Percentiles rank a stretch among this genome's conserved stretches.
These are phyloP conservation scores for Penicillium parvum DNA, from an alignment of 495 filamentous ascomycete genomes.

Conservation along the genomic window DNA sequence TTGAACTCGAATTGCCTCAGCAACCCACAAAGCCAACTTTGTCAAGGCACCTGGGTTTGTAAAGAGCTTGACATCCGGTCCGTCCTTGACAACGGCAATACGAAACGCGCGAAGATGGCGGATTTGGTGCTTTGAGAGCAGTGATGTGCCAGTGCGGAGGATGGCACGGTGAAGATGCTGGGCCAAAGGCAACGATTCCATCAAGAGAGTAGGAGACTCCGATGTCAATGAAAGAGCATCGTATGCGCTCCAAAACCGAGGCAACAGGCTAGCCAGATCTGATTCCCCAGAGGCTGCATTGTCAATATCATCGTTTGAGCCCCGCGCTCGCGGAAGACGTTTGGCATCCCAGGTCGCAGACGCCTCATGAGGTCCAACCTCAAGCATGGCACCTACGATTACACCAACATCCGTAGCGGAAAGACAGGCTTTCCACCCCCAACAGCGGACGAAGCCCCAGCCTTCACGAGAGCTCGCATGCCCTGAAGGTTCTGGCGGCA, in stretches of 20 bases:
- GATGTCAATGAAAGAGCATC: slow-evolving; percentile 64
- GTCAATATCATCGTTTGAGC: slow-evolving; percentile 32
- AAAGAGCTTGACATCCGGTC: slow-evolving; percentile 83
- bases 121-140: slow-evolving; percentile 92
- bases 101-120: slow-evolving; percentile 86
- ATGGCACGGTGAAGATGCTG: slow-evolving; percentile 90
- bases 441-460: slow-evolving; percentile 95
- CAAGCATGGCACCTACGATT: slow-evolving; percentile 83
- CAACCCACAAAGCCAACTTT: slow-evolving; percentile 90
- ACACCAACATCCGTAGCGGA: slow-evolving; percentile 89
- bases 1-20: slow-evolving; percentile 85
- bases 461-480: slow-evolving; percentile 60
- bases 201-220: slow-evolving; percentile 37
- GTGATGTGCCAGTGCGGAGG: slow-evolving; percentile 82
- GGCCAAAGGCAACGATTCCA: slow-evolving; percentile 79
- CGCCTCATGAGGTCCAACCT: slow-evolving; percentile 63
- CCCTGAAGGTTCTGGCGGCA: slow-evolving; percentile 60
- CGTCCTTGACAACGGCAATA: slow-evolving; percentile 93
- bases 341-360: slow-evolving; percentile 35
- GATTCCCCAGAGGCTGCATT: slow-evolving; percentile 23
- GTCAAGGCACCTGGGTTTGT: slow-evolving; percentile 87
- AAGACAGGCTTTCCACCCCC: slow-evolving; percentile 95
- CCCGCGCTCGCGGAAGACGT: slow-evolving; percentile 32
- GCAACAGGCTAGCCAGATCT: slow-evolving; percentile 37
- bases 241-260: slow-evolving; percentile 89